phyloP scores from a whole-genome alignment of 495 filamentous ascomycete genomes.

The Talaromyces liani region DNA sequence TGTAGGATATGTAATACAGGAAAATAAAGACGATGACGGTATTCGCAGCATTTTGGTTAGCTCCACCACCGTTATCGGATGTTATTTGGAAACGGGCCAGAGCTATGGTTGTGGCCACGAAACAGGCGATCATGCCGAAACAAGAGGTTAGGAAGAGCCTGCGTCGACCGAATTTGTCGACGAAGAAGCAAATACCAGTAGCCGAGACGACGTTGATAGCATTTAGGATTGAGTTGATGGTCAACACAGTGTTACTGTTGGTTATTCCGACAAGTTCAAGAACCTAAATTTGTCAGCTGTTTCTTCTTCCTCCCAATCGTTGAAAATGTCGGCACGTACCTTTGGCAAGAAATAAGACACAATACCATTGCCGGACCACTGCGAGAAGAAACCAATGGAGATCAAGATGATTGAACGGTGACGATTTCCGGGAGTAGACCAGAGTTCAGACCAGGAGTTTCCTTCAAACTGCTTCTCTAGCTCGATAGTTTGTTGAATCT shows the following conservation, averaged over 20 bases:
- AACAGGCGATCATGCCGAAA: slow-evolving; percentile 26
- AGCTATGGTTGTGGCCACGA: slow-evolving; percentile 26
- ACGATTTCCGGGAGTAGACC: slow-evolving; percentile 59
- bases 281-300: slow-evolving; percentile 27
- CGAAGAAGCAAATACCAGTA: slow-evolving; percentile 29
- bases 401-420: slow-evolving; percentile 50
- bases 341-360: slow-evolving; percentile 32
- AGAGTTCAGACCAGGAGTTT: slow-evolving; percentile 42
- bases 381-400: slow-evolving; percentile 52
- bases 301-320: slow-evolving; percentile 9
- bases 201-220: slow-evolving; percentile 34
- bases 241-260: slow-evolving; percentile 36
- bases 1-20: slow-evolving; percentile 50
- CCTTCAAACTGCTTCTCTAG: slow-evolving; percentile 25
- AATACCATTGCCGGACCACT: slow-evolving; percentile 32
- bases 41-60: slow-evolving; percentile 35
- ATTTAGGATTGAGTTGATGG: slow-evolving; percentile 23
- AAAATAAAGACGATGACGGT: slow-evolving; percentile 54
- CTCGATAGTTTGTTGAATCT: slow-evolving; percentile 17
- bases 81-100: slow-evolving; percentile 10
- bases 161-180: slow-evolving; percentile 31
- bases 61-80: slow-evolving; percentile 16
- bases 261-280: slow-evolving; percentile 48
- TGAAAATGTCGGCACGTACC: slow-evolving; percentile 19
- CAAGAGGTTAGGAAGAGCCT: slow-evolving; percentile 31